Conservation (phyloP, 2,329 filamentous ascomycete genomes). For the Alternaria incomplexa region DNA sequence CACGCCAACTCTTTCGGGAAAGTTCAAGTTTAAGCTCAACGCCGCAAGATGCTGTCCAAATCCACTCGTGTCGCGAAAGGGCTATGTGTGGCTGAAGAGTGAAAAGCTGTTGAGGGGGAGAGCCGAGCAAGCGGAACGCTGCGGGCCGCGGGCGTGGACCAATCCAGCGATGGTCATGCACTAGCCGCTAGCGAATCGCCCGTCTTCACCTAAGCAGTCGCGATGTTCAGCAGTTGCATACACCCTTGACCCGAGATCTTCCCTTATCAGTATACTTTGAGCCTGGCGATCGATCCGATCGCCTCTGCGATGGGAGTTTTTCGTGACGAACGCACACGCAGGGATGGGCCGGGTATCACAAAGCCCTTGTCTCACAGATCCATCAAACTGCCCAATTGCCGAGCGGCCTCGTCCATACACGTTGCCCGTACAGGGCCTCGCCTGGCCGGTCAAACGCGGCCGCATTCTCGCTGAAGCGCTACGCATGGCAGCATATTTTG, state of each 20-base stretch:
- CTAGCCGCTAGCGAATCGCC: background rate
- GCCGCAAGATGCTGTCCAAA: background rate
- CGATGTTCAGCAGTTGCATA: background rate
- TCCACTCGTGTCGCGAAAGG: background rate
- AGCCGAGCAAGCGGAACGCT: conserved; percentile 3
- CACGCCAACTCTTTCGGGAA: background rate
- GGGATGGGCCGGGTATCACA: conserved; percentile 1
- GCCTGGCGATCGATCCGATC: background rate
- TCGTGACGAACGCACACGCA: background rate
- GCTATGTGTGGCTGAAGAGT: background rate
- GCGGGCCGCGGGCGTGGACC: background rate
- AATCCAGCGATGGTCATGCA: background rate
- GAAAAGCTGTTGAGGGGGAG: background rate
- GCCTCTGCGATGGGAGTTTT: background rate
- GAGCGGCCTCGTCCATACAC: conserved; percentile 2
- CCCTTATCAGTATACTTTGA: background rate
- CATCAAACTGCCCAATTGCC: conserved; percentile 3
- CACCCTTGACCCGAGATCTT: background rate
- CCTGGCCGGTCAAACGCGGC: conserved; percentile 16
- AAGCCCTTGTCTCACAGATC: conserved; percentile 1
- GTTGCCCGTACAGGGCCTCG: background rate
- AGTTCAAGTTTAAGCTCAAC: background rate
- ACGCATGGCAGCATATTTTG: conserved; percentile 5
- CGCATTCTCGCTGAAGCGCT: conserved; percentile 7
- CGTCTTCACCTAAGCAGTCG: background rate